Base-by-base conservation (phyloP, 495 filamentous ascomycete species). In the Aspergillus affinis region DNA sequence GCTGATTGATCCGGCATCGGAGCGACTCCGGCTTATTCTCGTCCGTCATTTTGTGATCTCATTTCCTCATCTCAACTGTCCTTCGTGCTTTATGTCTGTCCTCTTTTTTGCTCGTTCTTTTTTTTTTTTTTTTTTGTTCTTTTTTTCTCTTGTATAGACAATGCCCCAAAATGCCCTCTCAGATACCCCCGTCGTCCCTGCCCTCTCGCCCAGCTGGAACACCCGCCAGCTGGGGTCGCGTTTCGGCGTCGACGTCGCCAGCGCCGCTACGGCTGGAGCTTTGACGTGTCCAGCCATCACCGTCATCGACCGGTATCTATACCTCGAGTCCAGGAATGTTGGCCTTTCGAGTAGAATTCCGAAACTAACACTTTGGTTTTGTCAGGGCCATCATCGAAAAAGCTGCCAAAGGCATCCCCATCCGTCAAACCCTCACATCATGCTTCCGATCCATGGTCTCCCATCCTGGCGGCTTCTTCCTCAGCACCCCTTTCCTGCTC, bases 351-450 rank as follows among this genome's bases (percentile, higher is more conserved):
- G 13, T 20, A 4, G 26, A 21, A 50, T 4, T 9, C 13, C 4
- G 19, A 57, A 61, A 63, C 41, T 69, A 47, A 66, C 57, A 9
- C 8, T 41, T 53, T 27, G 15, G 41, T 26, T 41, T 27, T 65
- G 8, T 27, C 30, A 97, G 91, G 55, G 90, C 87, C 12, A 96
- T 98, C 67, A 96, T 97, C 75, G 92, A 97, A 75, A 96, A 97
- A 77, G 90, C 93, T 17, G 92, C 91, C 47, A 93, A 92, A 64
- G 84, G 87, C 57, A 81, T 82, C 62, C 82, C 88, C n/a, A 86
- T 97, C 59, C 72, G 74, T 50, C 70, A 76, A 51, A 93, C 90
- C 50, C 76, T 96, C 65, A 82, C 79, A 57, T 69, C 72, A 62
- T 89, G 88, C 41, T 70, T 94, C 54, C 72, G 67, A 8, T 79